Percentiles rank a stretch among this genome's conserved stretches.
Conservation (phyloP, 257 asterid genomes). For the Plectranthus barbatus region DNA sequence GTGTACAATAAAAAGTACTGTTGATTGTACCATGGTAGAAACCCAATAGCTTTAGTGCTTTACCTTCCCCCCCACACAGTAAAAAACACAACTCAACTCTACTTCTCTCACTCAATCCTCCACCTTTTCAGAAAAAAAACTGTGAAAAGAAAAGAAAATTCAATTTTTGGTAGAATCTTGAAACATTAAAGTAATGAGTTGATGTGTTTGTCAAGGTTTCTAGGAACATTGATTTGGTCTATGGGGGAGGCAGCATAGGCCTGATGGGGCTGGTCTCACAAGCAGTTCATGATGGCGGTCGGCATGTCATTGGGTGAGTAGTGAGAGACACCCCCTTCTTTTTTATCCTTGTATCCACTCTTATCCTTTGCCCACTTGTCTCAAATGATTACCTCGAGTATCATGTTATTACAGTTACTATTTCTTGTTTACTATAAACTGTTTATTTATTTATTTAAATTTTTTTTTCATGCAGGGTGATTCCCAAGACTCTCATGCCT, state of each 20-base stretch:
- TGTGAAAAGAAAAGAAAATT: not conserved
- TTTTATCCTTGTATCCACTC: constrained; percentile 2
- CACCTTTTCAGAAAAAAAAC: too few relatives aligned
- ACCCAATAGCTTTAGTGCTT: not conserved
- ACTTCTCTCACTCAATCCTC: not conserved
- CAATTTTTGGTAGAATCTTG: not conserved
- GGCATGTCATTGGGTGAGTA: constrained; percentile 53
- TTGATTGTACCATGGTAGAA: constrained; percentile 1
- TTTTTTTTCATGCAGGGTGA: constrained; percentile 81
- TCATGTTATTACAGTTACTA: not conserved
- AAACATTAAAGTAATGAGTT: not conserved
- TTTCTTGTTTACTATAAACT: constrained; percentile 13
- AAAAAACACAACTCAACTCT: not conserved
- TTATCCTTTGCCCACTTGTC: constrained; percentile 4
- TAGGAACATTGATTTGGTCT: constrained; percentile 54
- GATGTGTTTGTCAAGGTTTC: constrained; percentile 31
- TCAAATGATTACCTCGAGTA: constrained; percentile 22
- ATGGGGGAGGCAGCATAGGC: constrained; percentile 65
- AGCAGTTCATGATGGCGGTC: constrained; percentile 62
- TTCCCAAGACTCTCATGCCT: constrained; percentile 99
- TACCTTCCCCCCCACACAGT: constrained; percentile 6
- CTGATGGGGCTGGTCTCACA: constrained; percentile 58
- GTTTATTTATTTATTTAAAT: constrained; percentile 50
- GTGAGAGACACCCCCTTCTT: not conserved
- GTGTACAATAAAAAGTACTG: constrained; percentile 16